These are phyloP conservation scores for Leccinum aurantiacum DNA, from an alignment of 768 basidiomycete genomes.

Conservation along the genomic window DNA sequence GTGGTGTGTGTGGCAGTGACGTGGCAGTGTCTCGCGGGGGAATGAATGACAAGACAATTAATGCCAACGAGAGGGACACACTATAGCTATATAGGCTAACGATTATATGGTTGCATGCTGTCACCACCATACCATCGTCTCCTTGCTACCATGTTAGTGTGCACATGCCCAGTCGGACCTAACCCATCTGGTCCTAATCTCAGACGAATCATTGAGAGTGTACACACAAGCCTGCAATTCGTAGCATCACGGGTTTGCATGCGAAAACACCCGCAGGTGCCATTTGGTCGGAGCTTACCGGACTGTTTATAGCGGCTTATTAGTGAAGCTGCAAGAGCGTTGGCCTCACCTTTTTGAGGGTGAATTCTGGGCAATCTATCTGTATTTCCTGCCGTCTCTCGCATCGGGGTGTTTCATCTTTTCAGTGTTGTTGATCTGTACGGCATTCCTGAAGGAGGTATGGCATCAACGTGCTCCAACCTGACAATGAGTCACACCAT, in stretches of 20 bases:
- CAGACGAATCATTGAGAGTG: background rate
- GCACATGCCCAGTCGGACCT: background rate
- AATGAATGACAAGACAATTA: no score
- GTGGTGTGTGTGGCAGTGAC: no score
- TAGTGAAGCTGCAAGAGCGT: slow-evolving; percentile 53
- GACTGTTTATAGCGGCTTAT: slow-evolving; percentile 51
- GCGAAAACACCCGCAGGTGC: no score
- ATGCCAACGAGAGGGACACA: no score
- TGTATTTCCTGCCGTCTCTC: slow-evolving; percentile 39
- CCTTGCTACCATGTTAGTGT: background rate
- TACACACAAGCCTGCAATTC: background rate
- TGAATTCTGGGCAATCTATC: slow-evolving; percentile 36
- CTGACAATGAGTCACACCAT: background rate
- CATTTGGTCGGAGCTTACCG: background rate
- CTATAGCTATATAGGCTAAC: no score
- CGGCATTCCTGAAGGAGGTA: slow-evolving; percentile 34
- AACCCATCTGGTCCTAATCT: background rate
- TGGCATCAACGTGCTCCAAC: background rate
- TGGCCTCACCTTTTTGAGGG: slow-evolving; percentile 50
- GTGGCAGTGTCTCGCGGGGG: no score
- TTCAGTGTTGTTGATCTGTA: slow-evolving; percentile 16
- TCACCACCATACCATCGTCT: background rate
- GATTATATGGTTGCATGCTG: slow-evolving; percentile 1
- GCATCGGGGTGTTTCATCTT: slow-evolving; percentile 19
- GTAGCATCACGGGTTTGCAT: background rate